Base-by-base conservation (phyloP, 2,329 filamentous ascomycete species). In the Fusarium kyushuense region DNA sequence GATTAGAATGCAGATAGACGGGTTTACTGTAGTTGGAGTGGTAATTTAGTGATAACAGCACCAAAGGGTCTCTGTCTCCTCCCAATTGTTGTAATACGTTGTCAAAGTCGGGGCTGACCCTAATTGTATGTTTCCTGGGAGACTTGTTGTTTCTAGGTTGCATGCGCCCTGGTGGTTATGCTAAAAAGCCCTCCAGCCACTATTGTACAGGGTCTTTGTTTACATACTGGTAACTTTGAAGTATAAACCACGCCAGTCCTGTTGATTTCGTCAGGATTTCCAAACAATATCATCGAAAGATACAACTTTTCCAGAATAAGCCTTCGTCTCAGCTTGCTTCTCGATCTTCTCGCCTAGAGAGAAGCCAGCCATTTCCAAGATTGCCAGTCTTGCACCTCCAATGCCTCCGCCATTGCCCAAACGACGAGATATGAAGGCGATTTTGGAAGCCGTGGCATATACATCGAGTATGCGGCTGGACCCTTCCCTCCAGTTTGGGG, bases 341-440 rank as follows among this genome's bases (percentile, higher is more conserved):
- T 77, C 73, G 16, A 79, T 72, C 49, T 69, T 76, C 2, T 75
- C 73, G 8, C 70, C 58, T 21, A 76, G 40, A 7, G 71, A 55
- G 43, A 81, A 76, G 6, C 80, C 81, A 2, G 80, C 80, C 75
- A 83, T 78, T 46, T 81, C 78, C 29, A 83, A 47, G 11, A 82
- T 77, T 13, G 79, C 80, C 23, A 75, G 68, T 52, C 80, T 73
- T 29, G 79, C 79, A 10, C 79, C 81, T 4, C 79, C 79, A 54
- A 83, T 75, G 6, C 81, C 81, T 6, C 75, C 79, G 12, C 76
- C 76, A 23, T 76, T 77, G 9, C 76, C 77, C 16, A 78, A 45
- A 36, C 71, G 76, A 12, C 72, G 69, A 6, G 74, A 67, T 14
- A 69, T 54, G 16, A 53, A 65, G 2, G 72, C 72, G 74, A 81